Percentiles rank a stretch among this genome's conserved stretches.
Conservation (phyloP, 1,139 yeast genomes). For the Nadsonia commutata region DNA sequence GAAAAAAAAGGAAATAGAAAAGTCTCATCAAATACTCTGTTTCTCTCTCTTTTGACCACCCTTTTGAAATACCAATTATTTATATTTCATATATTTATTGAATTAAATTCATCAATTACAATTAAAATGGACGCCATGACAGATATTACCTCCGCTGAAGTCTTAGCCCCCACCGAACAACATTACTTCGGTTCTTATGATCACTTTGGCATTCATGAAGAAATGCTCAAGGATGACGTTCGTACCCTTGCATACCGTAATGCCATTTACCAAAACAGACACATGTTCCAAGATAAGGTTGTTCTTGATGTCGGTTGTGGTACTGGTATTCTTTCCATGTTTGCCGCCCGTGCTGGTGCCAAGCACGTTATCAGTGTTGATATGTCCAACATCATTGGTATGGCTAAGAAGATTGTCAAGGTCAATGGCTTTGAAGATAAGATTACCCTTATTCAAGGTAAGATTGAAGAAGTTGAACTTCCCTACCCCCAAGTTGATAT, state of each 20-base stretch:
- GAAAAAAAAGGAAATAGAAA: not conserved
- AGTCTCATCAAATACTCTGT: not conserved
- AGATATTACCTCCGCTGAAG: conserved; percentile 1
- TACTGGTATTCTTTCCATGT: conserved; percentile 93
- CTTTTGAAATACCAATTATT: not conserved
- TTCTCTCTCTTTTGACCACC: not conserved
- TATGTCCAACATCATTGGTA: conserved; percentile 90
- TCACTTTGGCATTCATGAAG: conserved; percentile 96
- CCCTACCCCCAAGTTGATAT: conserved; percentile 78
- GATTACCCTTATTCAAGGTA: conserved; percentile 82
- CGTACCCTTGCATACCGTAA: conserved; percentile 86
- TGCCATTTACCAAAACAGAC: conserved; percentile 84
- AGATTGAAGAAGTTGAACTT: conserved; percentile 80
- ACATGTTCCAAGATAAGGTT: conserved; percentile 77
- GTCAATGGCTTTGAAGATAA: conserved; percentile 77
- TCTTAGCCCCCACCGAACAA: conserved; percentile 41
- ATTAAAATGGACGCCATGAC: not conserved
- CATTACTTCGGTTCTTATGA: conserved; percentile 93
- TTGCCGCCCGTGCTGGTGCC: conserved; percentile 97
- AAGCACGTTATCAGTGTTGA: conserved; percentile 94
- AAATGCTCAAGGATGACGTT: conserved; percentile 91
- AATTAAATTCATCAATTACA: not conserved
- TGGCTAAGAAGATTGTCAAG: conserved; percentile 77
- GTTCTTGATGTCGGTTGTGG: conserved; percentile 99
- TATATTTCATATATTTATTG: not conserved